Percentiles rank a stretch among this genome's conserved stretches.
Conservation (phyloP, 495 filamentous ascomycete species). For the Coniosporium apollinis region DNA sequence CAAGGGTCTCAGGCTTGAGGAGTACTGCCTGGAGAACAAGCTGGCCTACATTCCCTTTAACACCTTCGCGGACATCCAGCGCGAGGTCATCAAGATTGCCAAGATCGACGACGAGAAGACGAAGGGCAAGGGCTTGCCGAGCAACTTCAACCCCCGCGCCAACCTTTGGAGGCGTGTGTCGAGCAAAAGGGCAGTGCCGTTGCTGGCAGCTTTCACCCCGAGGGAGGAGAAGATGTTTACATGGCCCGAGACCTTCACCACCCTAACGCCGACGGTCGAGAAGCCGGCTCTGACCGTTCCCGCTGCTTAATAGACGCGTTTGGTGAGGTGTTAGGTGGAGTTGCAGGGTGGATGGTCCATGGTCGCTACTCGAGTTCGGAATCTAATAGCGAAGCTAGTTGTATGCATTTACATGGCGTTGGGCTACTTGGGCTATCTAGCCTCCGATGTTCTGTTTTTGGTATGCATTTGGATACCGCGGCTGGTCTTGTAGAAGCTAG, state of each 20-base stretch:
- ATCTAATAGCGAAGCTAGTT: no score
- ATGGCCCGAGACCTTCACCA: slow-evolving; percentile 34
- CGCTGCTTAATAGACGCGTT: no score
- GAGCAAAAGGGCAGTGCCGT: slow-evolving; percentile 40
- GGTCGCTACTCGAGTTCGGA: no score
- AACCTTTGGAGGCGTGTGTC: slow-evolving; percentile 54
- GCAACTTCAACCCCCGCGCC: slow-evolving; percentile 50
- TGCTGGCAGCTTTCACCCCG: slow-evolving; percentile 38
- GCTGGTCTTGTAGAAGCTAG: no score
- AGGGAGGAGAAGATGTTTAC: slow-evolving; percentile 49
- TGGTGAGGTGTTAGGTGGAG: no score
- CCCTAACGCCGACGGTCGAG: no score
- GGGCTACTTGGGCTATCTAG: no score
- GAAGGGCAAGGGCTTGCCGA: slow-evolving; percentile 42
- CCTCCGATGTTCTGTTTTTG: no score
- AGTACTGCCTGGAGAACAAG: slow-evolving; percentile 49
- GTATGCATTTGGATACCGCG: no score
- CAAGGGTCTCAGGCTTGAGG: slow-evolving; percentile 48
- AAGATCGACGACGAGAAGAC: slow-evolving; percentile 48
- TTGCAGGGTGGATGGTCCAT: no score
- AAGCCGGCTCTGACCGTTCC: no score
- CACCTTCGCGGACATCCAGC: slow-evolving; percentile 51
- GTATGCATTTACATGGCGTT: no score
- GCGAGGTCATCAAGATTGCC: slow-evolving; percentile 41
- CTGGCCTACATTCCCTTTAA: slow-evolving; percentile 50